Conservation (phyloP, 768 basidiomycete species). For the Leccinum sublutescens region DNA sequence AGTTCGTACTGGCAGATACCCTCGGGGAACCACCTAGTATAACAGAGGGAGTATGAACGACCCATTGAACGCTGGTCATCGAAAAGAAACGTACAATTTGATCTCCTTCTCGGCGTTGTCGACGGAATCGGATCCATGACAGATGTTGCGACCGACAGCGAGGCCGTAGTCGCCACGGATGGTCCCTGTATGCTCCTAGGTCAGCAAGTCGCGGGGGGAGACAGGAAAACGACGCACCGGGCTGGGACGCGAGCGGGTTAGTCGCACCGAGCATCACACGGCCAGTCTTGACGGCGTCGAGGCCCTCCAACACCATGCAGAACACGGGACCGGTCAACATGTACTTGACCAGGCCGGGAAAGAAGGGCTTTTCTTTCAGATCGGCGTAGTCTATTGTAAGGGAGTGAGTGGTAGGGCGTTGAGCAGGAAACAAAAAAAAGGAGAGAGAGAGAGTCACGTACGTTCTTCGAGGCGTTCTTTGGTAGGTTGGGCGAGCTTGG, state of each 20-base stretch:
- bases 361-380: conserved; percentile 92
- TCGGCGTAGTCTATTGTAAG: conserved; percentile 81
- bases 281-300: conserved; percentile 92
- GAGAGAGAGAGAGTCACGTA: conserved; percentile 26
- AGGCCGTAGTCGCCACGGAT: conserved; percentile 96
- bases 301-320: conserved; percentile 94
- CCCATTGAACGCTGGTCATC: neutral
- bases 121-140: conserved; percentile 87
- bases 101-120: conserved; percentile 96
- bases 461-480: conserved; percentile 89
- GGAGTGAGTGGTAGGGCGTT: neutral
- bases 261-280: conserved; percentile 95
- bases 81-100: conserved; percentile 57
- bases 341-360: conserved; percentile 94
- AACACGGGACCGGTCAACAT: conserved; percentile 96
- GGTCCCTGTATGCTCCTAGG: conserved; percentile 51
- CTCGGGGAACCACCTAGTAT: conserved; percentile 86
- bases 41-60: conserved; percentile 6
- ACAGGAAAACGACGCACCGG: conserved; percentile 51
- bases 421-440: neutral
- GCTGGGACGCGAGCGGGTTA: conserved; percentile 88
- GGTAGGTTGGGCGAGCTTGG: conserved; percentile 85
- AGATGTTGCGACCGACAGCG: conserved; percentile 93
- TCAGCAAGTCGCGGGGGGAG: neutral
- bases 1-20: conserved; percentile 70